phyloP scores from a whole-genome alignment of 768 basidiomycete species.

The Xerocomus brunneocitrinus region DNA sequence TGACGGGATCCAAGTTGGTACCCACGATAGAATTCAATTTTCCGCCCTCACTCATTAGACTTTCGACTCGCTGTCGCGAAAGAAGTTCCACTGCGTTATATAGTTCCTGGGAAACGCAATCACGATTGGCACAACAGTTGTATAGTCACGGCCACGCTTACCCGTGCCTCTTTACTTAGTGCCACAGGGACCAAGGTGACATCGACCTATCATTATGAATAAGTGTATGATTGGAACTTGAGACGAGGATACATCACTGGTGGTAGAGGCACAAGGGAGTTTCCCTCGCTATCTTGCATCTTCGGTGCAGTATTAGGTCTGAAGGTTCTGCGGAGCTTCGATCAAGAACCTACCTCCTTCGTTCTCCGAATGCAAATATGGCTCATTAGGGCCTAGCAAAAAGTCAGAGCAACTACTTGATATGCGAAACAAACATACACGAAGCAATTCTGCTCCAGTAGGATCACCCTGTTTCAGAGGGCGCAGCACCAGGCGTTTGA shows the following conservation, averaged over 20 bases:
- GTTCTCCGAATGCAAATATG: slow-evolving; percentile 78
- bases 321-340: not conserved
- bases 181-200: slow-evolving; percentile 70
- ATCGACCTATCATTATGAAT: slow-evolving; percentile 51
- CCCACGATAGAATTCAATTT: slow-evolving; percentile 41
- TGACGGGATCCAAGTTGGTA: not conserved
- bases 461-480: slow-evolving; percentile 70
- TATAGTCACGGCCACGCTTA: slow-evolving; percentile 28
- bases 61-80: slow-evolving; percentile 60
- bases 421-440: slow-evolving; percentile 39
- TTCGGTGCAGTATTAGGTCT: slow-evolving; percentile 30
- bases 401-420: slow-evolving; percentile 2
- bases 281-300: slow-evolving; percentile 83
- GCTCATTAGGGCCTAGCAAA: slow-evolving; percentile 63
- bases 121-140: not conserved
- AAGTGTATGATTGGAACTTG: not conserved
- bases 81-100: slow-evolving; percentile 67
- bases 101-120: slow-evolving; percentile 39
- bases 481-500: slow-evolving; percentile 71
- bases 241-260: slow-evolving; percentile 37
- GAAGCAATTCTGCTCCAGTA: slow-evolving; percentile 63
- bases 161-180: slow-evolving; percentile 60
- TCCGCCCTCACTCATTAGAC: slow-evolving; percentile 40
- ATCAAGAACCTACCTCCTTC: slow-evolving; percentile 55
- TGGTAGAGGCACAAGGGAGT: slow-evolving; percentile 70